Evolutionary conservation across 805 yeast species (phyloP), one percentile per base, ranked within the genome.

Genomic region (Candida xiaguanensis): DNA sequence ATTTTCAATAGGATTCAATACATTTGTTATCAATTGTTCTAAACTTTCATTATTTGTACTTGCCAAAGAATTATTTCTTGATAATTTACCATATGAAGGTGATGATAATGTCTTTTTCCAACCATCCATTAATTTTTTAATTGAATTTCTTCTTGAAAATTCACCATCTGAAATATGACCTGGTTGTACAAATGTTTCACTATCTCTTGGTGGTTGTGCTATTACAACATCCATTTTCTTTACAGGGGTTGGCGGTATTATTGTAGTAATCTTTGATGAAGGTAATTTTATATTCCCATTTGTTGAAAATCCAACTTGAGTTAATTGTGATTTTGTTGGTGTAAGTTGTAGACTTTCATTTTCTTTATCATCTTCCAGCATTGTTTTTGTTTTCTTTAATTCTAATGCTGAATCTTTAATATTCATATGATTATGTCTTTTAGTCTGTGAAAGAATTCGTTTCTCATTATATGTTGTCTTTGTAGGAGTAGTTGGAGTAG

Each of bases 161-260:
- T 34, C 36, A 28, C 44, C 47, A 22, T 38, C n/a, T n/a, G 32
- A 20, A 12, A 17, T 27, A n/a, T 6, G 24, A 13, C 38, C 22
- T 11, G 44, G 41, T 8, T 41, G 43, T 29, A 22, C 32, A 11
- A 36, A 30, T 18, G 15, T 16, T 4, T 20, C 23, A 8, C 14
- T 14, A 25, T 17, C 41, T 27, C 28, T 33, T 20, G 20, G 28
- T 14, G 25, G 4, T 15, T n/a, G 8, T 4, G 22, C 14, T 7
- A 32, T 28, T 5, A 37, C 13, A 44, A 53, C 53, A 25, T 76
- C 81, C 72, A 80, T 72, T 45, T 76, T 80, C 52, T 75, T 81
- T 7, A 77, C 78, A 0, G 87, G 90, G 0, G 89, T 82, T 3
- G 81, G 77, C 2, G 90, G 88, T 5, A 78, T 58, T 11, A 84